Evolutionary conservation across 2,329 filamentous ascomycete genomes (phyloP), one percentile per base, ranked within the genome.

Genomic region (Esteya vermicola): DNA sequence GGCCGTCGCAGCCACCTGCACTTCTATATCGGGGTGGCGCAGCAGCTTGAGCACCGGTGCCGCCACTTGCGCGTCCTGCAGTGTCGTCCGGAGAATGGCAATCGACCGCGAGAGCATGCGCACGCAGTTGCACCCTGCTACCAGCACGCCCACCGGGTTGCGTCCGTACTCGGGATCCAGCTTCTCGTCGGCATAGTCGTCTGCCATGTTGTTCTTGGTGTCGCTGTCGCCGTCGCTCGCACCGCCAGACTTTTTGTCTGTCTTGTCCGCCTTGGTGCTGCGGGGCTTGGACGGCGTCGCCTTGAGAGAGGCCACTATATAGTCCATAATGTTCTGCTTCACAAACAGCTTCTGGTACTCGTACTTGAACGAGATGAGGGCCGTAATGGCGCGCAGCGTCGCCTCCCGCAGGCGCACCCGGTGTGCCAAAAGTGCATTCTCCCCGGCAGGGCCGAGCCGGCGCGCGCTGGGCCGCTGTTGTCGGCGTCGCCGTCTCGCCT

Each of bases 51-150:
- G 81, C 8, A 94, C 63, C 4, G 88, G 88, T 48, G 76, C 70
- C 2, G 82, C 80, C 38, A 94, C 79, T 6, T 78, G 81, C 44
- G 85, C 77, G 57, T 98, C 91, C 43, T 94, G 84, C 35, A 98
- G 63, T 38, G 81, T 82, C 4, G 91, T 96, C 37, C 91, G 69
- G 16, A 96, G 62, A 33, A 89, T 78, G 54, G 75, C 83, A 19
- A 94, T 80, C 1, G 86, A 94, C 32, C 91, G 75, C 3, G 85
- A 85, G 36, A 96, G 65, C 55, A 86, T 83, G 46, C 84, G 73
- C 22, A 86, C 73, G 21, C 83, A 78, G 52, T 84, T 79, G 54
- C 88, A 95, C 1, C 85, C 89, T 18, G 88, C 86, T 40, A 93
- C 70, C 19, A 96, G 67, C 19, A 94, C 88, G 4, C 74, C 63